A percentile compares a stretch with the other conserved stretches of the same genome.
These are phyloP conservation scores for Clarkia xantiana DNA, from an alignment of 345 rosid genomes.

Conservation along the genomic window DNA sequence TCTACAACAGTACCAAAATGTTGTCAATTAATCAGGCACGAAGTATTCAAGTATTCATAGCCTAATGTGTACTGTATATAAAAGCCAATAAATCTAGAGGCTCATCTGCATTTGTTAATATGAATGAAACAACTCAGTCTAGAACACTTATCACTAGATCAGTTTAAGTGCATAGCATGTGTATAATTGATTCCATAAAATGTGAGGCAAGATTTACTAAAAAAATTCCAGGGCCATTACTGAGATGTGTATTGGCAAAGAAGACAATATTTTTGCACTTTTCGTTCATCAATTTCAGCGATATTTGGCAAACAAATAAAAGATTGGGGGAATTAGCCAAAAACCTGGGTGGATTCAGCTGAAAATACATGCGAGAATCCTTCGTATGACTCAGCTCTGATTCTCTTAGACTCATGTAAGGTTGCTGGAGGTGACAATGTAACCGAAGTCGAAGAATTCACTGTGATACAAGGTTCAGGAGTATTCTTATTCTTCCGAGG, in stretches of 20 bases:
- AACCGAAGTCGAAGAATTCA: conserved; percentile 44
- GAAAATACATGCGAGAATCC: conserved; percentile 83
- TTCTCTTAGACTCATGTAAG: conserved; percentile 50
- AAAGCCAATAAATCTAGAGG: not conserved
- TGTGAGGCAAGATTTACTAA: no score
- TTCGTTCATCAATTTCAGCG: no score
- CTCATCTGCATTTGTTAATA: not conserved
- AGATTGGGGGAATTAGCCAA: no score
- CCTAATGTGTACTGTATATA: not conserved
- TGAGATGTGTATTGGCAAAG: no score
- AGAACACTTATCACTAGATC: no score
- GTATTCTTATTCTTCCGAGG: conserved; percentile 30
- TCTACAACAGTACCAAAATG: conserved; percentile 18
- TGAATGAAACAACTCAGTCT: no score
- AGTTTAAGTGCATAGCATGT: no score
- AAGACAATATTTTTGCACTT: no score
- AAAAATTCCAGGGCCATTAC: no score
- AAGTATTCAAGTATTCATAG: not conserved
- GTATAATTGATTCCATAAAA: no score
- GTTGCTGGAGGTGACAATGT: conserved; percentile 44
- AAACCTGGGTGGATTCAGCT: conserved; percentile 16
- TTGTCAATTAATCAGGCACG: not conserved
- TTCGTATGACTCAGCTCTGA: conserved; percentile 57
- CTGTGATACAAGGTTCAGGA: conserved; percentile 25
- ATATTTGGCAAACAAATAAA: no score